phyloP scores from a whole-genome alignment of 2,329 filamentous ascomycete genomes.

The Xylariaceae sp. region DNA sequence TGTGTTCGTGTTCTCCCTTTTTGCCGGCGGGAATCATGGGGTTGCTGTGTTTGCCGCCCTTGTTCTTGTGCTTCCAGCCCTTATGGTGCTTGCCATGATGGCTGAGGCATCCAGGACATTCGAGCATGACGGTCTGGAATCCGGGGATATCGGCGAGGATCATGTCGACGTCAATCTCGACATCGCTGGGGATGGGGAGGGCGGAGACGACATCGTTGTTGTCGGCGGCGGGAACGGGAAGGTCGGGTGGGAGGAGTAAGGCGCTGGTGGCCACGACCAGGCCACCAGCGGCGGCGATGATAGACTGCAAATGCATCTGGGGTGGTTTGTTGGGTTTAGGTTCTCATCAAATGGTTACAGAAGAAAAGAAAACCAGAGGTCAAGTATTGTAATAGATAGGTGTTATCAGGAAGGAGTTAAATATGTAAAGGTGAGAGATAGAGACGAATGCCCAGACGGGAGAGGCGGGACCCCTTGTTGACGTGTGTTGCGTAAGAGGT shows the following conservation, averaged over 20 bases:
- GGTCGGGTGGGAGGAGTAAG: constrained; percentile 29
- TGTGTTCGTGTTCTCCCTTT: not conserved
- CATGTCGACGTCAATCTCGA: constrained; percentile 15
- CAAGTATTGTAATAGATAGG: too few species aligned
- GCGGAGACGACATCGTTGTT: constrained; percentile 25
- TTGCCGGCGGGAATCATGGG: not conserved
- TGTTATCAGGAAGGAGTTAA: too few species aligned
- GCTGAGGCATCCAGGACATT: constrained; percentile 28
- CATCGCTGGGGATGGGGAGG: constrained; percentile 26
- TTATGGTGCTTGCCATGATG: not conserved
- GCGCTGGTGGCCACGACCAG: constrained; percentile 33
- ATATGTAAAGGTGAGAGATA: too few species aligned
- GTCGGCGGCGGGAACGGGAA: constrained; percentile 21
- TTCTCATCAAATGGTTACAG: not conserved
- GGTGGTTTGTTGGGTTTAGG: constrained; percentile 2
- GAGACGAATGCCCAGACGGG: too few species aligned
- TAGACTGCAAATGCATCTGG: constrained; percentile 33
- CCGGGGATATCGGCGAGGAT: constrained; percentile 12
- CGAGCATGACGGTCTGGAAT: constrained; percentile 24
- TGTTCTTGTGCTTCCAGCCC: not conserved
- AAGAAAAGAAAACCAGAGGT: not conserved
- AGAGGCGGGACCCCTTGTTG: too few species aligned
- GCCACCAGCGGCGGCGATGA: constrained; percentile 33
- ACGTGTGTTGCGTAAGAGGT: too few species aligned
- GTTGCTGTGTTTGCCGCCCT: not conserved